Evolutionary conservation across 352 stramenopile genomes (phyloP), one percentile per base, ranked within the genome.

Genomic region (Thalassiosira allenii): DNA sequence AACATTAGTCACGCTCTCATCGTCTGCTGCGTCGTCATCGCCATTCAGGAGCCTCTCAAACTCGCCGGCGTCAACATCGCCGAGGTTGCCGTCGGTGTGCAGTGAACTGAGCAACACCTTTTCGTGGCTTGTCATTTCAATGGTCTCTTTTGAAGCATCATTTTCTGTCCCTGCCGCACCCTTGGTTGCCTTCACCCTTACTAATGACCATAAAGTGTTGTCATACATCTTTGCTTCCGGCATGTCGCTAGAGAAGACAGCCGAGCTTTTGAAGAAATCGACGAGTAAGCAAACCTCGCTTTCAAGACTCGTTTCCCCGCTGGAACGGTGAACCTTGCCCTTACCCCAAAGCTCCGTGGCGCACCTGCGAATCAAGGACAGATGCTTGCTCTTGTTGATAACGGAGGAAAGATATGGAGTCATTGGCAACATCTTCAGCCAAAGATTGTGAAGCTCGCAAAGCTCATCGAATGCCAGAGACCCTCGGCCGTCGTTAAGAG

Each of bases 391-490:
- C 9, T 44, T 41, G 20, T 34, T 27, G 14, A 71, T 51, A 3
- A 71, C 8, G 3, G 40, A 59, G 2, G 40, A 4, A 17, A 71
- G 22, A 41, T 44, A 58, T 22, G 41, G 37, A 33, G 61, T 71
- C 43, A 59, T 71, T 9, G 61, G 61, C 11, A 71, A 12, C 22
- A 2, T 37, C 41, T 71, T 71, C 33, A 71, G 43, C 61, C 61
- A 71, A 4, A 57, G 43, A 59, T 71, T 71, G 43, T 71, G 61
- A 5, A 71, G 14, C 33, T 71, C 61, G 29, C 40, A 71, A 37
- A 71, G 29, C 27, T 71, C 61, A 29, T 71, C 61, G 2, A 59
- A 37, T n/a, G 61, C 17, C 17, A 71, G 20, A 25, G 43, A 3
- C 2, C 37, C 25, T 22, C 29, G 3, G 2, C 61, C 61, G 22